Evolutionary conservation across 1,139 yeast genomes (phyloP), one percentile per base, ranked within the genome.

Genomic region (Pichia sp.): DNA sequence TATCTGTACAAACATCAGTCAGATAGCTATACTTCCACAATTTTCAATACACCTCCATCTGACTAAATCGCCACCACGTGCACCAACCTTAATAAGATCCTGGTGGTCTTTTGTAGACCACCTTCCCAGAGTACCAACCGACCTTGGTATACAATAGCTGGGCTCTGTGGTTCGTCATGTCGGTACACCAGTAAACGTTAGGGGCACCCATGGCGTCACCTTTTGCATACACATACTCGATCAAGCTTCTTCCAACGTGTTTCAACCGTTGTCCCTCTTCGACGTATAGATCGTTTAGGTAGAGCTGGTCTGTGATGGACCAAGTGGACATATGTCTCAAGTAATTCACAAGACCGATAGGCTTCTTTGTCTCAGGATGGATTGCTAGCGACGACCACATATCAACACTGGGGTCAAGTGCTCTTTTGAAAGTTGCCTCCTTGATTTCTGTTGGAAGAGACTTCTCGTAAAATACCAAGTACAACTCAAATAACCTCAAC

Each of bases 101-200:
- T 40, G 44, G 45, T 11, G 50, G 54, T n/a, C 54, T 38, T 44
- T 30, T 44, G 23, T 52, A 52, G 3, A 47, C 8, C 5, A 30
- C 38, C 15, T 19, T 43, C 70, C 80, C 82, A 38, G 72, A 70
- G 55, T 75, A 73, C 40, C 66, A 67, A 11, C 82, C 85, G 23
- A 81, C 78, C 61, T 78, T 81, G 16, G 80, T 75, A 63, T 81
- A 81, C 61, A 81, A 71, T 63, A 81, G 63, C 63, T 81, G 85
- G 4, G 86, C 86, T 40, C 84, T 67, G 63, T 82, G 85, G 65
- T 81, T 81, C 55, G 75, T 77, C 56, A 71, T 71, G 59, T 78
- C 82, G 1, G 86, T 81, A 55, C 70, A 70, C 86, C 86, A 82
- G 66, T 81, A 81, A 40, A 78, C 80, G 53, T 74, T 74, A 23